Percentiles rank a stretch among this genome's conserved stretches.
Conservation (phyloP, 2,329 filamentous ascomycete genomes). For the Ophiocordyceps australis region DNA sequence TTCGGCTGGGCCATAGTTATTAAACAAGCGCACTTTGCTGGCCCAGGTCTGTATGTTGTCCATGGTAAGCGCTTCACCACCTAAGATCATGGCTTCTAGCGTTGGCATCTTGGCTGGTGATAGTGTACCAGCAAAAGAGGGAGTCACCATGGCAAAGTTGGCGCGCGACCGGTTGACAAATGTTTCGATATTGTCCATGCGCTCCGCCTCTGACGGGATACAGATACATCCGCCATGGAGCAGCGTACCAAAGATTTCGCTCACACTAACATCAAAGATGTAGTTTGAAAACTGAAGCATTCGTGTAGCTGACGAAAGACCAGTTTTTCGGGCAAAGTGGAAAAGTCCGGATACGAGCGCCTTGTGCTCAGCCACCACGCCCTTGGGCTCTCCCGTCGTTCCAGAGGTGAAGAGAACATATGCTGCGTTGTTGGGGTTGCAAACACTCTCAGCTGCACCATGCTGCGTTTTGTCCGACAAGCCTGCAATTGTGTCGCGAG, state of each 20-base stretch:
- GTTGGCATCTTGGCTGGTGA: background rate
- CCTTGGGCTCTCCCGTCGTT: conserved; percentile 8
- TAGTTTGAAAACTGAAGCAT: conserved; percentile 6
- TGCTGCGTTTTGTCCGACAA: too few relatives aligned
- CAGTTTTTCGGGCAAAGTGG: conserved; percentile 2
- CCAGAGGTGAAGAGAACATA: conserved; percentile 10
- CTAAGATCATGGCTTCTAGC: background rate
- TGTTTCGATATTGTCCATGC: conserved; percentile 2
- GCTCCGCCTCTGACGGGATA: conserved; percentile 3
- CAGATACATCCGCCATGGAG: conserved; percentile 4
- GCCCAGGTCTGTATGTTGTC: conserved; percentile 2
- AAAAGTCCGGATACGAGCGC: conserved; percentile 1
- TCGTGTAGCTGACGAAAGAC: background rate
- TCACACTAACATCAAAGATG: conserved; percentile 4
- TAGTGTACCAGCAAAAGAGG: background rate
- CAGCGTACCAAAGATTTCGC: conserved; percentile 4
- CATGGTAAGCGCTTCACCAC: background rate
- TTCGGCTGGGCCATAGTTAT: conserved; percentile 2
- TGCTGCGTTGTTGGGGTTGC: conserved; percentile 1
- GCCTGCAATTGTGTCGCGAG: too few relatives aligned
- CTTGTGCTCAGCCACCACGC: conserved; percentile 6
- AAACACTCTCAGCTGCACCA: too few relatives aligned
- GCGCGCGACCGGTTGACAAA: conserved; percentile 1
- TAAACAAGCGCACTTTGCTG: conserved; percentile 1
- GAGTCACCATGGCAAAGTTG: conserved; percentile 1